Evolutionary conservation across 352 stramenopile genomes (phyloP).

Genomic region (Phytophthora hybrid): DNA sequence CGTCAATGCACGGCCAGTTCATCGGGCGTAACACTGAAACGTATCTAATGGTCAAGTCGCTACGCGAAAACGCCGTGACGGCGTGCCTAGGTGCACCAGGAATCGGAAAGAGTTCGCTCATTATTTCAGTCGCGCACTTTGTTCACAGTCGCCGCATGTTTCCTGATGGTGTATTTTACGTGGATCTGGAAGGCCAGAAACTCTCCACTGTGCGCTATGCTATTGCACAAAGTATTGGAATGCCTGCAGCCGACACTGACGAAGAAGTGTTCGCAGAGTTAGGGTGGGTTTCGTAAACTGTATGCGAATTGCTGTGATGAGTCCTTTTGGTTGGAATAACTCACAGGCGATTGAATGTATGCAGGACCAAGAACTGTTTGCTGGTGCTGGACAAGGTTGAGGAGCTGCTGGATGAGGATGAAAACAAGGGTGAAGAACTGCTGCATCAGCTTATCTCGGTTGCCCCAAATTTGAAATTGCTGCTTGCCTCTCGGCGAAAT

Average conservation of each 20-base stretch:
- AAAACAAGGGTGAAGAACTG: conserved; percentile 75
- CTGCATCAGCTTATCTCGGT: conserved; percentile 77
- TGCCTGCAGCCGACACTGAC: conserved; percentile 75
- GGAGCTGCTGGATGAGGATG: conserved; percentile 79
- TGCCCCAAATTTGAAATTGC: conserved; percentile 68
- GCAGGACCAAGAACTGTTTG: conserved; percentile 69
- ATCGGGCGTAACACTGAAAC: conserved; percentile 84
- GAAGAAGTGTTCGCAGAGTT: conserved; percentile 85
- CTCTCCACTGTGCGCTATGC: conserved; percentile 82
- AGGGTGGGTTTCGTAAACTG: conserved; percentile 33
- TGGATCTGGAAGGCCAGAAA: conserved; percentile 86
- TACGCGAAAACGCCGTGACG: conserved; percentile 80
- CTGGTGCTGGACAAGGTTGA: conserved; percentile 86
- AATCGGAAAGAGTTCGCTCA: conserved; percentile 86
- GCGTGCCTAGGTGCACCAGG: conserved; percentile 76
- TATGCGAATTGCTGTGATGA: background rate
- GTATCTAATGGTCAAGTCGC: conserved; percentile 79
- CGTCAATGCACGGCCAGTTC: conserved; percentile 87
- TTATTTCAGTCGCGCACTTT: conserved; percentile 85
- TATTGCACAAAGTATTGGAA: conserved; percentile 82
- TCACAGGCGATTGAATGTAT: conserved; percentile 13
- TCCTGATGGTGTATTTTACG: conserved; percentile 84
- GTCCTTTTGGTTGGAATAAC: background rate
- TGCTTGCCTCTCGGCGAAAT: conserved; percentile 76
- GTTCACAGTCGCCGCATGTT: conserved; percentile 83